Conservation (phyloP, 2,329 filamentous ascomycete species). For the Parastagonospora avenae region DNA sequence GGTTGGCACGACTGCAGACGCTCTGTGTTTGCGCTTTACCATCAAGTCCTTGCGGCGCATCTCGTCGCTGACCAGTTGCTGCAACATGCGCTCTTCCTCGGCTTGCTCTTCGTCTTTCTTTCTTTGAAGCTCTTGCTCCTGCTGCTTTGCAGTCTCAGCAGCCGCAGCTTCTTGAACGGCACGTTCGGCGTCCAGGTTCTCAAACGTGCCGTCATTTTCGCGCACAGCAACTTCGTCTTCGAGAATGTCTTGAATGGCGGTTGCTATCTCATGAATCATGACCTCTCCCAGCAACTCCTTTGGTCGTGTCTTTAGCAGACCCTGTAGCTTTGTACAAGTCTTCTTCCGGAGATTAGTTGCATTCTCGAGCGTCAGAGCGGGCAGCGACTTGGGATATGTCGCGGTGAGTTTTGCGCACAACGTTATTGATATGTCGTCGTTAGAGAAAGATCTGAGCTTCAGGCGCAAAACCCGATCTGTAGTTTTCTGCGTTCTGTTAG, state of each 20-base stretch:
- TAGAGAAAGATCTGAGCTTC: conserved; percentile 72
- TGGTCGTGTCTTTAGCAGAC: conserved; percentile 71
- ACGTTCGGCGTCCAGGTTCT: conserved; percentile 87
- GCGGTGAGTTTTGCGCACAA: conserved; percentile 83
- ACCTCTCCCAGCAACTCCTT: conserved; percentile 67
- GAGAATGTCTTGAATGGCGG: conserved; percentile 69
- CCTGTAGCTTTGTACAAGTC: conserved; percentile 72
- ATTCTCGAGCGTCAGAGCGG: conserved; percentile 71
- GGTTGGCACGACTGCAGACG: conserved; percentile 36
- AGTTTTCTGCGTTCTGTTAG: conserved; percentile 63
- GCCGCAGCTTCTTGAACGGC: conserved; percentile 79
- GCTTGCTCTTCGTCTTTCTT: conserved; percentile 54
- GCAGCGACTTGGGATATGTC: conserved; percentile 86
- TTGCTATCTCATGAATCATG: conserved; percentile 68
- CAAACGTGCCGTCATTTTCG: conserved; percentile 75
- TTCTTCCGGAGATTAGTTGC: conserved; percentile 69
- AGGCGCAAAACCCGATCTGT: conserved; percentile 82
- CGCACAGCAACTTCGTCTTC: conserved; percentile 84
- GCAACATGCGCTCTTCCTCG: conserved; percentile 74
- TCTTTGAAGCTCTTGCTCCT: conserved; percentile 49
- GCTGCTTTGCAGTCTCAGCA: conserved; percentile 60
- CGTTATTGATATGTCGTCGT: conserved; percentile 72
- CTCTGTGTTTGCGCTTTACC: conserved; percentile 61
- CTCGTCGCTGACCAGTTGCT: conserved; percentile 74
- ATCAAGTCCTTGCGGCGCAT: conserved; percentile 68